These are phyloP conservation scores for Colletotrichum sp. DNA, from an alignment of 2,329 filamentous ascomycete genomes.

Conservation along the genomic window DNA sequence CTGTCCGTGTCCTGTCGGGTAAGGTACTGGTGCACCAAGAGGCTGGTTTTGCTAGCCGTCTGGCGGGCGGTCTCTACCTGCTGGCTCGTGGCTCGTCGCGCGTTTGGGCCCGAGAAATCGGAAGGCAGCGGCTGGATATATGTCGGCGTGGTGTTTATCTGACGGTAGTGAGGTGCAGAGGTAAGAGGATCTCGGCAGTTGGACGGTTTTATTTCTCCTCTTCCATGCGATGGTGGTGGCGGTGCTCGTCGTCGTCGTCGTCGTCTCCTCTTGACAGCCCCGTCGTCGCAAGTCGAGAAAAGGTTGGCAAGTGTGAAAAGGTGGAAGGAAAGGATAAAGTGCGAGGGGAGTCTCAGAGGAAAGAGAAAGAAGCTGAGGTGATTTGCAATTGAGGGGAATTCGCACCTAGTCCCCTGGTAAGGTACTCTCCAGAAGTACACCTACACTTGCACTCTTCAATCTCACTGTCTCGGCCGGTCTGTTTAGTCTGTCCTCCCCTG, in stretches of 20 bases:
- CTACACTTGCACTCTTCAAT: constrained; percentile 4
- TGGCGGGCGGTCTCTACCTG: neutral
- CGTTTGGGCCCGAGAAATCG: constrained; percentile 1
- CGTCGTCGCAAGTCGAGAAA: neutral
- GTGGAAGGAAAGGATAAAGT: neutral
- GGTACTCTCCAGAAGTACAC: neutral
- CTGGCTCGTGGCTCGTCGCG: neutral
- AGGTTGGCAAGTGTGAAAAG: neutral
- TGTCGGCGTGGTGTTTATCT: neutral
- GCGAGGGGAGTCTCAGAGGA: neutral
- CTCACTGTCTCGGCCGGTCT: constrained; percentile 12
- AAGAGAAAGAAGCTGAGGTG: neutral
- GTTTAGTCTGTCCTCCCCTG: constrained; percentile 8
- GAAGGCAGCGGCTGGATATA: neutral
- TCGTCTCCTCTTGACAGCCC: constrained; percentile 7
- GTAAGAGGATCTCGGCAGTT: neutral
- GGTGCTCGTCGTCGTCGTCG: neutral
- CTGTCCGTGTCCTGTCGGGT: neutral
- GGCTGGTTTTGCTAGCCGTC: neutral
- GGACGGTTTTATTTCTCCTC: neutral
- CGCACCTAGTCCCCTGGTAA: neutral
- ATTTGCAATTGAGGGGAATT: constrained; percentile 6
- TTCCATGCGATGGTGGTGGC: neutral
- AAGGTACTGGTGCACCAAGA: neutral
- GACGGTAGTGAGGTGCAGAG: neutral